Evolutionary conservation across 768 basidiomycete species (phyloP).

Genomic region (Neoboletus subvelutipes): DNA sequence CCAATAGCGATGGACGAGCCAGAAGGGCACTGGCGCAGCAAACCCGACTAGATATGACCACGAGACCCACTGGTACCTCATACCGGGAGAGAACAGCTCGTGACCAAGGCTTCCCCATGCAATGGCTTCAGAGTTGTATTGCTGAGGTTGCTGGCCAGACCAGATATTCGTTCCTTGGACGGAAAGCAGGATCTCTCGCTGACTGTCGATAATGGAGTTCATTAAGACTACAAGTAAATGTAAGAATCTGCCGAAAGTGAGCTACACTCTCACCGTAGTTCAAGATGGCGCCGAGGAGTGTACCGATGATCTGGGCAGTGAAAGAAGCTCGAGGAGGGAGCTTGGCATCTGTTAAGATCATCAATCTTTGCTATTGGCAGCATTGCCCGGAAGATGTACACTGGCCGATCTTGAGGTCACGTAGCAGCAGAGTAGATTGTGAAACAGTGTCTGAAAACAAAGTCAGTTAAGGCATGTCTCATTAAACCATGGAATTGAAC

Average conservation of each 20-base stretch:
- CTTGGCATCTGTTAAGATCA: slow-evolving; percentile 38
- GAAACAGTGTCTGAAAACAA: slow-evolving; percentile 45
- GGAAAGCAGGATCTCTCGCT: slow-evolving; percentile 50
- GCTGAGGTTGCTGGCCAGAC: slow-evolving; percentile 33
- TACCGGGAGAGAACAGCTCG: slow-evolving; percentile 33
- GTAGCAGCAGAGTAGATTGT: slow-evolving; percentile 52
- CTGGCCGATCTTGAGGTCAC: slow-evolving; percentile 51
- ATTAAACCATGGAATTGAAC: slow-evolving; percentile 1
- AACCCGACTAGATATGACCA: slow-evolving; percentile 37
- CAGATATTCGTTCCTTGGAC: slow-evolving; percentile 49
- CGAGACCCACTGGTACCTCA: slow-evolving; percentile 41
- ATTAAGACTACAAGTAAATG: slow-evolving; percentile 47
- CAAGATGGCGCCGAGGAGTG: slow-evolving; percentile 50
- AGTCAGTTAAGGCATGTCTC: slow-evolving; percentile 40
- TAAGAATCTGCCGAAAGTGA: neutral
- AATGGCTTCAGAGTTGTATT: slow-evolving; percentile 36
- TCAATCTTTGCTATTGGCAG: slow-evolving; percentile 37
- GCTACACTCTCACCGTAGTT: slow-evolving; percentile 39
- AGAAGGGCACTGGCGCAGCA: slow-evolving; percentile 40
- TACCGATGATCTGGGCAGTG: slow-evolving; percentile 55
- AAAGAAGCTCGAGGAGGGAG: slow-evolving; percentile 66
- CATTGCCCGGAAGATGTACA: slow-evolving; percentile 6
- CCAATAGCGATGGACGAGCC: slow-evolving; percentile 37
- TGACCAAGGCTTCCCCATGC: slow-evolving; percentile 40
- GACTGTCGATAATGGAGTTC: slow-evolving; percentile 55